phyloP scores from a whole-genome alignment of 2,329 filamentous ascomycete genomes.

The Orbilia brochopaga region DNA sequence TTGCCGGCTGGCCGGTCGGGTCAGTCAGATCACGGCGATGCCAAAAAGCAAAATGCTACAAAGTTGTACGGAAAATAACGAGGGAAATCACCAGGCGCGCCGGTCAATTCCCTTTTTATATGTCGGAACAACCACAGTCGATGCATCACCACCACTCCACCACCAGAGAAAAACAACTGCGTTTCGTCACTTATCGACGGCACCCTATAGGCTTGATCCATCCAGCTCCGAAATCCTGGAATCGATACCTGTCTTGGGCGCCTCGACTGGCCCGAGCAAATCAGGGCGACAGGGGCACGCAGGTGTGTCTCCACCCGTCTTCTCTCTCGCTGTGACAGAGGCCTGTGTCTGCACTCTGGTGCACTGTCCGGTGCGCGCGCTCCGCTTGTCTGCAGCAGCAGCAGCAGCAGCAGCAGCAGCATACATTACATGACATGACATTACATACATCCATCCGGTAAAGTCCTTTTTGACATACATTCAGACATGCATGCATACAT shows the following conservation, averaged over 20 bases:
- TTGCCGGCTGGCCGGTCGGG: too few relatives aligned
- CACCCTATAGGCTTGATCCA: constrained; percentile 1
- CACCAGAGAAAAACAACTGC: too few relatives aligned
- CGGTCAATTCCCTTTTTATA: background rate
- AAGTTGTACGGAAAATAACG: too few relatives aligned
- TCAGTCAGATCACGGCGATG: too few relatives aligned
- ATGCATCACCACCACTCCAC: too few relatives aligned
- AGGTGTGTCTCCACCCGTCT: background rate
- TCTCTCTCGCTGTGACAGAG: background rate
- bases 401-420: too few relatives aligned
- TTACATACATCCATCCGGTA: constrained; percentile 2
- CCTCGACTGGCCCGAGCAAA: constrained; percentile 18
- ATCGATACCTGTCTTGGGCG: constrained; percentile 6
- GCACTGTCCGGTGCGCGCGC: background rate
- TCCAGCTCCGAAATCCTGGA: background rate
- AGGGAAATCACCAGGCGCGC: too few relatives aligned
- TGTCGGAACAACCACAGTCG: background rate
- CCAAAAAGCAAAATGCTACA: too few relatives aligned
- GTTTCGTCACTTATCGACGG: constrained; percentile 4
- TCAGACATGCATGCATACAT: too few relatives aligned
- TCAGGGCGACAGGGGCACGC: constrained; percentile 34
- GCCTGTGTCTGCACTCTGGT: background rate
- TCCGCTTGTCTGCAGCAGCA: constrained; percentile 9
- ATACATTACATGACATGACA: background rate
- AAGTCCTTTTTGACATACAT: too few relatives aligned